Conservation (phyloP, 495 filamentous ascomycete genomes). For the Penicillium paxilli region DNA sequence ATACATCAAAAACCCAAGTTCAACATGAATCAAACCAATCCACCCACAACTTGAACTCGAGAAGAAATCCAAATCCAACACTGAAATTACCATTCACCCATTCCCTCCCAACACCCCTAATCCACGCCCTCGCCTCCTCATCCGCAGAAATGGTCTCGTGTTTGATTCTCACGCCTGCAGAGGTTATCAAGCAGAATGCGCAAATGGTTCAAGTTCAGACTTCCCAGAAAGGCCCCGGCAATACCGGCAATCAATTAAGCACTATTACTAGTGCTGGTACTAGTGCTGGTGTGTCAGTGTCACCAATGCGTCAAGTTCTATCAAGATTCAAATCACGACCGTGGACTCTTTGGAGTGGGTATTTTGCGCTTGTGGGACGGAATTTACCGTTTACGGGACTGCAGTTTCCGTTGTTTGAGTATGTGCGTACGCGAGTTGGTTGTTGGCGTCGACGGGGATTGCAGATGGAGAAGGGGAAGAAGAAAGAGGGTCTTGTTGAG, state of each 20-base stretch:
- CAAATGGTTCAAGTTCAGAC: constrained; percentile 58
- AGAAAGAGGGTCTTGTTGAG: constrained; percentile 23
- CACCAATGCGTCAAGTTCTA: constrained; percentile 53
- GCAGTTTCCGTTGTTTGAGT: constrained; percentile 87
- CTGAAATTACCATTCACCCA: constrained; percentile 31
- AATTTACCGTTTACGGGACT: constrained; percentile 86
- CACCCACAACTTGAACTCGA: too few species aligned
- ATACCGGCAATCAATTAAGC: too few species aligned
- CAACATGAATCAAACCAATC: constrained; percentile 38
- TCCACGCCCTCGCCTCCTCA: constrained; percentile 71
- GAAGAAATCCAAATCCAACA: too few species aligned
- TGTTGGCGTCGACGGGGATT: constrained; percentile 25
- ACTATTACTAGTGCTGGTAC: too few species aligned
- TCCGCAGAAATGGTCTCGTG: constrained; percentile 80
- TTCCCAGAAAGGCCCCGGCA: too few species aligned
- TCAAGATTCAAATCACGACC: constrained; percentile 55
- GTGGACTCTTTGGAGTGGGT: constrained; percentile 71
- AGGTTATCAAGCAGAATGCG: constrained; percentile 92
- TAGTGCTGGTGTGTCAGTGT: constrained; percentile 11
- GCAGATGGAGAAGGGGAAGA: background rate
- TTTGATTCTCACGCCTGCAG: constrained; percentile 81
- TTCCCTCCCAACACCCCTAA: constrained; percentile 58
- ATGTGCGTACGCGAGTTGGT: constrained; percentile 50
- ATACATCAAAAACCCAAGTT: constrained; percentile 22
- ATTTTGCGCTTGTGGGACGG: constrained; percentile 72